A percentile compares a stretch with the other conserved stretches of the same genome.
Evolutionary conservation across 345 rosid species (phyloP).

Genomic region (Erucastrum elatum): DNA sequence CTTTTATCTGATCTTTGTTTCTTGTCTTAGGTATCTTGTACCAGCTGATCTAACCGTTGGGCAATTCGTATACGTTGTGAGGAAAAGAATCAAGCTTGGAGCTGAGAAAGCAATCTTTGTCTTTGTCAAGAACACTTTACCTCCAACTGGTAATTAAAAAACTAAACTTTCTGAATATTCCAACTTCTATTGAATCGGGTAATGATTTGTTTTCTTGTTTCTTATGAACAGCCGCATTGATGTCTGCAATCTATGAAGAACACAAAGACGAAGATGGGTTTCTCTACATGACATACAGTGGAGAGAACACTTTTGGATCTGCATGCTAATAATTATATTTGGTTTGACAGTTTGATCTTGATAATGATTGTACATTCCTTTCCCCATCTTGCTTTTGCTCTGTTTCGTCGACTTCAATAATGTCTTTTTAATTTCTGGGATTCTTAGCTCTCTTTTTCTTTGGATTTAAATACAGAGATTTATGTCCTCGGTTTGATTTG

Average conservation of each 20-base stretch:
- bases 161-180: background rate
- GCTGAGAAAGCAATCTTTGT: slow-evolving; percentile 87
- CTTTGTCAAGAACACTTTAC: slow-evolving; percentile 73
- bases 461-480: slow-evolving; percentile 10
- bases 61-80: slow-evolving; percentile 79
- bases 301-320: slow-evolving; percentile 78
- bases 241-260: slow-evolving; percentile 78
- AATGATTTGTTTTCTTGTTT: background rate
- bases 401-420: slow-evolving; percentile 14
- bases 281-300: slow-evolving; percentile 80
- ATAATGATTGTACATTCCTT: slow-evolving; percentile 34
- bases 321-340: no score
- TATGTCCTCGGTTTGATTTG: background rate
- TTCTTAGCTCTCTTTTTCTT: background rate
- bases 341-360: slow-evolving; percentile 1
- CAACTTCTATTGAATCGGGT: background rate
- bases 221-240: slow-evolving; percentile 53
- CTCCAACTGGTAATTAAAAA: slow-evolving; percentile 59
- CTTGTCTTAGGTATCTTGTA: slow-evolving; percentile 63
- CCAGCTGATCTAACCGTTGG: slow-evolving; percentile 85
- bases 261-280: slow-evolving; percentile 85
- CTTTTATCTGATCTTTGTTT: background rate
- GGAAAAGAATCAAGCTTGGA: slow-evolving; percentile 79
- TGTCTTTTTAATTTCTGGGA: slow-evolving; percentile 5
- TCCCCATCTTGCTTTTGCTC: slow-evolving; percentile 7